These are phyloP conservation scores for Nitzschia palea DNA, from an alignment of 108 stramenopile species.

Conservation along the genomic window DNA sequence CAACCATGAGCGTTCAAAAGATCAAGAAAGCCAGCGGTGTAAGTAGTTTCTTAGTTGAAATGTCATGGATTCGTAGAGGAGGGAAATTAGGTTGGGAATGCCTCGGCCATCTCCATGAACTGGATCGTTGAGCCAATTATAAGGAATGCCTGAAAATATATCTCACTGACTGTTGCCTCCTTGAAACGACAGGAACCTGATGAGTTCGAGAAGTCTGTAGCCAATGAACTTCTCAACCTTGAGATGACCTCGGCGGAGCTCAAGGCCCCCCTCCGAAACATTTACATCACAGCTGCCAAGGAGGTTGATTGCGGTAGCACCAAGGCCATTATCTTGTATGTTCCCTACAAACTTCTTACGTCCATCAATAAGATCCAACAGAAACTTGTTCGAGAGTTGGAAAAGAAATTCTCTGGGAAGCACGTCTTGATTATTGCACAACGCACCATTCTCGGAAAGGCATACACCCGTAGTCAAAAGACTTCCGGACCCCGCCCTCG, in stretches of 20 bases:
- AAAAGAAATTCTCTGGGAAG: constrained; percentile 99
- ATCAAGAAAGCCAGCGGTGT: constrained; percentile 63
- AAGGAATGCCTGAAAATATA: too few species aligned
- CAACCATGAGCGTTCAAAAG: constrained; percentile 46
- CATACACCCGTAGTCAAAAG: constrained; percentile 86
- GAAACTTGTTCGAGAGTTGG: constrained; percentile 96
- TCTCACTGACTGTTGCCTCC: constrained; percentile 1
- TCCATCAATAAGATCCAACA: constrained; percentile 97
- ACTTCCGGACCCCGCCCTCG: constrained; percentile 94
- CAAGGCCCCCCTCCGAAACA: constrained; percentile 83
- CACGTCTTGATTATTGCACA: constrained; percentile 97
- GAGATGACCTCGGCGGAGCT: constrained; percentile 92
- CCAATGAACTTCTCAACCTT: constrained; percentile 97
- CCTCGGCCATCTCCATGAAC: too few species aligned
- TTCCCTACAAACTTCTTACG: constrained; percentile 95
- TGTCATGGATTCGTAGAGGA: too few species aligned
- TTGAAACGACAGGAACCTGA: constrained; percentile 80
- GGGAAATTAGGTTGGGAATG: too few species aligned
- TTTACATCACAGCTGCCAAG: constrained; percentile 98
- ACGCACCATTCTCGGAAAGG: constrained; percentile 97
- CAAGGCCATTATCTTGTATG: constrained; percentile 97
- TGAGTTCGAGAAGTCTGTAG: constrained; percentile 95
- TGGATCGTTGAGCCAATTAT: too few species aligned
- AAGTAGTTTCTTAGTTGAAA: constrained; percentile 37
- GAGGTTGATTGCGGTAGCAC: constrained; percentile 91